Evolutionary conservation across 345 rosid genomes (phyloP), one percentile per base, ranked within the genome.

Genomic region (Camelina hispida): DNA sequence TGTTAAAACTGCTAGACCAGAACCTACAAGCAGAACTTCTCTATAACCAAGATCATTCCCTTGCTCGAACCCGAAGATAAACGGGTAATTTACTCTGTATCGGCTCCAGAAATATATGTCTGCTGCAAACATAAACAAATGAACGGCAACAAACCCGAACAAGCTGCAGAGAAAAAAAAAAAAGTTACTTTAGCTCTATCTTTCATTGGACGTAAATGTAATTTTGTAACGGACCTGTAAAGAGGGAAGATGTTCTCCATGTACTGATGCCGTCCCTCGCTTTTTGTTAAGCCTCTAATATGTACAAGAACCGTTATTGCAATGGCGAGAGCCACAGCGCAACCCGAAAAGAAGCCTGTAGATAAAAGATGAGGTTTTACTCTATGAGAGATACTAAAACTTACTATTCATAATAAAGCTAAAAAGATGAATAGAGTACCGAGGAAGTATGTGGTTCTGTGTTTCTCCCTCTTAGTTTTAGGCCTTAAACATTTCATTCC

Each of bases 191-290:
- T 25, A 25, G 28, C 28, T 25, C 4, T 25, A 25, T 25, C 28
- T 25, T 25, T 25, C 28, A 25, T 25, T 25, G 28, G 28, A 25
- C 28, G 28, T 25, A 44, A 32, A 68, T 22, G 15, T 63, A 62
- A 20, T 38, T 51, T 47, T 68, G 12, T 4, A 53, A 78, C 22
- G 2, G 18, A 87, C 89, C 84, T 76, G 74, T 91, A 89, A n/a
- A 93, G 91, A 28, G 96, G 98, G 61, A 93, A 93, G 38, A 90
- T 81, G 73, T 83, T 93, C 25, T 80, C 87, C 98, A 93, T 93
- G 55, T 88, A 93, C 55, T 65, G 66, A 30, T 75, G 74, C 3
- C 84, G 34, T 1, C 87, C 96, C n/a, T 75, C 74, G 40, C 83
- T 84, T 10, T 78, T 46, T 14, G 85, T 71, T 67, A 90, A 7